Evolutionary conservation across 106 monocot species (phyloP), one percentile per base, ranked within the genome.

Genomic region (Cymbidium sinense): DNA sequence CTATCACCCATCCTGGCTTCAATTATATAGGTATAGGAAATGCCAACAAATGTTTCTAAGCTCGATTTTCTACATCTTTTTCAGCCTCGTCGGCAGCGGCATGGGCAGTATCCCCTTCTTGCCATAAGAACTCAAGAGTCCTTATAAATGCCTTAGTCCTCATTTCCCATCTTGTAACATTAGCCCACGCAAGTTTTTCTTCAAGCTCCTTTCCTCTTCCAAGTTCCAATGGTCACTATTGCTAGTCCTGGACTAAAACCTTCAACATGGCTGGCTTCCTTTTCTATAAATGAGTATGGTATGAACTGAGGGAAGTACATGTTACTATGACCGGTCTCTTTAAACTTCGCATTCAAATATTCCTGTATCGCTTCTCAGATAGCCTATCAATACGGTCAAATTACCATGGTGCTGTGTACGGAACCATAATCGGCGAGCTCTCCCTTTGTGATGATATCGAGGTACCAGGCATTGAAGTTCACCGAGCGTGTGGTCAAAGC

Each of bases 91-190:
- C n/a, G n/a, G n/a, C n/a, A n/a, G n/a, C n/a, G n/a, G n/a, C n/a
- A n/a, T n/a, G n/a, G n/a, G n/a, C n/a, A n/a, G n/a, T n/a, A n/a
- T n/a, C n/a, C 73, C 96, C 96, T 83, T 96, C 96, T 79, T 96
- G 96, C 96, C 96, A 96, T 10, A 96, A 76, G 82, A 96, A 96
- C 82, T 96, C 96, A 43, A 96, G 89, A 37, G 96, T 96, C 86
- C 96, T 87, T 23, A 96, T 83, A 88, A 96, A 96, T 50, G 96
- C 93, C 71, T 96, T 96, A 78, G 96, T 96, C 70, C 96, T 87
- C 89, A 93, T 96, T 82, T 96, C 96, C 96, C 96, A 96, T 89
- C 96, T 91, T 80, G 96, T 96, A 71, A 96, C 96, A 82, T 96
- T 96, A 67, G 86, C 96, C 96, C 96, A 96, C 96, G 95, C 79